These are phyloP conservation scores for Tetraselmis chui DNA, from an alignment of 139 green algal species.

Conservation along the genomic window DNA sequence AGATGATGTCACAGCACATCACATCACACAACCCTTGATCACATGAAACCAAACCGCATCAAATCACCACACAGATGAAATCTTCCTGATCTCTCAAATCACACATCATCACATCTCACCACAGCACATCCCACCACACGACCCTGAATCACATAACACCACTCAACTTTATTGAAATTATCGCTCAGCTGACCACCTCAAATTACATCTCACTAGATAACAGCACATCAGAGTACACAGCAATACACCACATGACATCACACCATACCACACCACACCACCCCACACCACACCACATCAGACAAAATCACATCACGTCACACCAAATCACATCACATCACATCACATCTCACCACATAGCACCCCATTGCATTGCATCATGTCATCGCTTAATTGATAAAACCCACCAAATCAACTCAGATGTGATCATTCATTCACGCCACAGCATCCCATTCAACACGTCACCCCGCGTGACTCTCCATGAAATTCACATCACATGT, in stretches of 20 bases:
- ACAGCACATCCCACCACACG: too few species aligned
- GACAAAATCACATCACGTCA: slow-evolving; percentile 3
- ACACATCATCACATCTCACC: too few species aligned
- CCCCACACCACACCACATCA: slow-evolving; percentile 1
- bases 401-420: not conserved
- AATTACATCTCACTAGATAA: too few species aligned
- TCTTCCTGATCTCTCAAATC: too few species aligned
- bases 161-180: too few species aligned
- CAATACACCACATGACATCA: not conserved
- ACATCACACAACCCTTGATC: too few species aligned
- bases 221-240: too few species aligned
- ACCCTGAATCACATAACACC: too few species aligned
- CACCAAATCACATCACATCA: not conserved
- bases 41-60: too few species aligned
- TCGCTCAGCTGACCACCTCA: too few species aligned
- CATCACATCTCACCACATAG: not conserved
- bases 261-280: not conserved
- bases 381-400: not conserved
- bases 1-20: too few species aligned
- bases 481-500: not conserved
- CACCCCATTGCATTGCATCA: not conserved
- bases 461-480: not conserved
- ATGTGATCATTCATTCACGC: not conserved
- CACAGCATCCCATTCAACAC: not conserved
- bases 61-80: too few species aligned